Evolutionary conservation across 805 yeast genomes (phyloP), one percentile per base, ranked within the genome.

Genomic region (Kazachstania africana): DNA sequence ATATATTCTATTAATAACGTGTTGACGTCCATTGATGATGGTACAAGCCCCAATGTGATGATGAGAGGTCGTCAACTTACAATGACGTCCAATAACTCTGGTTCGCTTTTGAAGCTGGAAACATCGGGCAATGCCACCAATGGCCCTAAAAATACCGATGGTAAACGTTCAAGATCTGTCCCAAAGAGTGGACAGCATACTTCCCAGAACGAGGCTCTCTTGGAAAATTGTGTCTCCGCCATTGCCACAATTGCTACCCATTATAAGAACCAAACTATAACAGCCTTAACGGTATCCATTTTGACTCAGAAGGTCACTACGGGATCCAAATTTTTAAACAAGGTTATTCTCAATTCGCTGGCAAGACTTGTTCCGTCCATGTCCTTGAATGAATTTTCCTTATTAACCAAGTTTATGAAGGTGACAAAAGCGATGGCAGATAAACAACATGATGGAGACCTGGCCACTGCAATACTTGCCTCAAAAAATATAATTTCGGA

Each of bases 1-100:
- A 74, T 91, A 31, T 91, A 91, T 56, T 75, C 93, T 0, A 64
- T 88, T 40, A 73, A 81, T 13, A 91, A 91, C 50, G 53, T 80
- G 36, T 57, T 88, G 20, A 70, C 77, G 31, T 70, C 65, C 32
- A 75, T 68, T 12, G 69, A 57, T 37, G 68, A 59, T 40, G 66
- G 55, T 31, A 50, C 48, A 30, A 62, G 48, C 32, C 60, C 36
- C 25, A 52, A 44, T 29, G 57, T 54, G 4, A 34, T 55, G 15
- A 35, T 55, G 14, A 55, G 56, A 33, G 62, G 57, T 26, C 46
- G 62, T 24, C 51, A 51, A 34, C 27, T 58, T 29, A 55, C 62
- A 17, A 42, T 50, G 14, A 38, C 34, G 2, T 36, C 51, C 5
- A 28, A 36, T 3, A 33, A 27, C 28, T 28, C 36, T 6, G 19